Evolutionary conservation across 2,329 filamentous ascomycete genomes (phyloP).

Genomic region (Epichloe amarillans): DNA sequence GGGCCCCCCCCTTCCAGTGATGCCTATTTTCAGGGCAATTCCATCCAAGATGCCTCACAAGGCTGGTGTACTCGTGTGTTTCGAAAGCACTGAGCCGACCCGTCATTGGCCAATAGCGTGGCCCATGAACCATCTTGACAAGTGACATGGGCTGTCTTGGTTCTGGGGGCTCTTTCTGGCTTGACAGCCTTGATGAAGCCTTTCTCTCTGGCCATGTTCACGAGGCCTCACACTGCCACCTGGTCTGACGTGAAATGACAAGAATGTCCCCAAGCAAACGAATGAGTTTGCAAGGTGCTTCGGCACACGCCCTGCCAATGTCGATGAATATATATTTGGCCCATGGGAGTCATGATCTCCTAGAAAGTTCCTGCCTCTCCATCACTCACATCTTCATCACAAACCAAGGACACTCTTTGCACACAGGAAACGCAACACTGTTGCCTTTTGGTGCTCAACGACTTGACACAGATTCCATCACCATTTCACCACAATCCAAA

Average conservation of each 20-base stretch:
- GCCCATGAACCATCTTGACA: neutral
- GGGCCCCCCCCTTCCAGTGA: neutral
- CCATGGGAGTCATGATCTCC: neutral
- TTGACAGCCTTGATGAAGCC: constrained; percentile 2
- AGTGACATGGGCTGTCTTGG: neutral
- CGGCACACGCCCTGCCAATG: neutral
- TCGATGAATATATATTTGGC: neutral
- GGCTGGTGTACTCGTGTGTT: neutral
- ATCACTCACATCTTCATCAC: neutral
- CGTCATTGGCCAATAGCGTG: neutral
- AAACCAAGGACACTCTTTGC: neutral
- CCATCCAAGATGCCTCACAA: neutral
- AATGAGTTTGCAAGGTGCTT: neutral
- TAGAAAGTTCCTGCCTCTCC: neutral
- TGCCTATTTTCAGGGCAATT: neutral
- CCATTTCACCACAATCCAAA: neutral
- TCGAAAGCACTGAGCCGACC: neutral
- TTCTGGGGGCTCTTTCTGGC: neutral
- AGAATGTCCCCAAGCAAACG: neutral
- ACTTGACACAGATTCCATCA: neutral
- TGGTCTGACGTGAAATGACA: neutral
- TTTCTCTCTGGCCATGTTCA: neutral
- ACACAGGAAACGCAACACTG: neutral
- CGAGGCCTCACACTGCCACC: constrained; percentile 1
- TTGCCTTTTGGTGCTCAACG: neutral